phyloP scores from a whole-genome alignment of 495 filamentous ascomycete species.

The Penicillium canescens region DNA sequence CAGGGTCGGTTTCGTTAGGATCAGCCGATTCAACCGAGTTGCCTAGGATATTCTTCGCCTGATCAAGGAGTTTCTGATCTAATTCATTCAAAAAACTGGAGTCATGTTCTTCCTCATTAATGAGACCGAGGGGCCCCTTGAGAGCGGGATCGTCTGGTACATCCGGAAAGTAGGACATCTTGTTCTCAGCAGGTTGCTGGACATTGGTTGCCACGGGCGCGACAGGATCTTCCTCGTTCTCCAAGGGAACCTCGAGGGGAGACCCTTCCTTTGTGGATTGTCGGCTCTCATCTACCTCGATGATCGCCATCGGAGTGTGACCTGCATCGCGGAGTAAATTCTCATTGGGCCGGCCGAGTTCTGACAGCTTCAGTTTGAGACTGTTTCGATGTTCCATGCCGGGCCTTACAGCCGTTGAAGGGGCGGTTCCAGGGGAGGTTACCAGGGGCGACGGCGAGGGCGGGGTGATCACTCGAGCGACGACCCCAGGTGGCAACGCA shows the following conservation, averaged over 20 bases:
- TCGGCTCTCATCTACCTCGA: slow-evolving; percentile 37
- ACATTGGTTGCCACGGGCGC: slow-evolving; percentile 29
- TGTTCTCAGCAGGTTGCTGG: slow-evolving; percentile 38
- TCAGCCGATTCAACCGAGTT: slow-evolving; percentile 18
- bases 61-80: slow-evolving; percentile 44
- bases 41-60: slow-evolving; percentile 34
- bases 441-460: slow-evolving; percentile 39
- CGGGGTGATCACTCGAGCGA: slow-evolving; percentile 48
- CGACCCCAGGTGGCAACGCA: slow-evolving; percentile 41
- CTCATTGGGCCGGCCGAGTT: slow-evolving; percentile 38
- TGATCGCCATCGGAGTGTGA: slow-evolving; percentile 49
- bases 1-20: slow-evolving; percentile 27
- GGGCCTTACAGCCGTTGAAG: slow-evolving; percentile 26
- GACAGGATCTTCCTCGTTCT: slow-evolving; percentile 30
- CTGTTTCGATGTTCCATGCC: slow-evolving; percentile 33
- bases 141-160: slow-evolving; percentile 46
- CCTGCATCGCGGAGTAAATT: slow-evolving; percentile 45
- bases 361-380: slow-evolving; percentile 44
- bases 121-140: slow-evolving; percentile 44
- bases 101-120: slow-evolving; percentile 44
- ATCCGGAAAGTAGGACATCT: slow-evolving; percentile 45
- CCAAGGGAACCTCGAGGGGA: slow-evolving; percentile 16
- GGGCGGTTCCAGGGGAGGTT: slow-evolving; percentile 24
- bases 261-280: slow-evolving; percentile 29
- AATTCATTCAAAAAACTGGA: slow-evolving; percentile 41